Percentiles rank a stretch among this genome's conserved stretches.
Evolutionary conservation across 805 yeast genomes (phyloP).

Genomic region (Candida ascalaphidarum): DNA sequence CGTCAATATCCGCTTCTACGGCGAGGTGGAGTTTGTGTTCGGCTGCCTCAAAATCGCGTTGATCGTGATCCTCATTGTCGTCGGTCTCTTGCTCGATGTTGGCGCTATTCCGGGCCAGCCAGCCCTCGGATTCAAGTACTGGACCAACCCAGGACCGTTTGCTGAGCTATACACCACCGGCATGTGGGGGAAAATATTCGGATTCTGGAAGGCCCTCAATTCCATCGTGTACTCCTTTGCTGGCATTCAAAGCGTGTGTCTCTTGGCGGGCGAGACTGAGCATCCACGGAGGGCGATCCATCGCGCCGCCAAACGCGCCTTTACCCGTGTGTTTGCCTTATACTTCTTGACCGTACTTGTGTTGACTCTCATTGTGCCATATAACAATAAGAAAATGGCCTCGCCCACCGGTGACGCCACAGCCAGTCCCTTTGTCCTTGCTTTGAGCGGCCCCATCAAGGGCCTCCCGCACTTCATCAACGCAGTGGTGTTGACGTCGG

Average conservation of each 20-base stretch:
- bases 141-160: constrained; percentile 37
- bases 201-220: constrained; percentile 22
- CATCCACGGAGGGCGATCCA: constrained; percentile 23
- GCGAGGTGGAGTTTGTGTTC: constrained; percentile 18
- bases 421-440: constrained; percentile 34
- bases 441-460: constrained; percentile 23
- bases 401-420: constrained; percentile 18
- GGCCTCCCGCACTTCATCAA: constrained; percentile 29
- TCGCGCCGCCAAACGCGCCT: constrained; percentile 19
- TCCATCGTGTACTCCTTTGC: constrained; percentile 31
- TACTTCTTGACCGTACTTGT: constrained; percentile 22
- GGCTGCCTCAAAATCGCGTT: constrained; percentile 15
- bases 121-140: constrained; percentile 25
- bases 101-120: constrained; percentile 10
- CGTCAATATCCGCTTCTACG: constrained; percentile 10
- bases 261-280: constrained; percentile 23
- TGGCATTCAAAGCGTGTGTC: constrained; percentile 18
- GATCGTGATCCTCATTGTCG: constrained; percentile 7
- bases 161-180: constrained; percentile 11
- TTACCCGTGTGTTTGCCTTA: constrained; percentile 19
- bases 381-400: constrained; percentile 16
- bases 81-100: constrained; percentile 1
- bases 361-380: constrained; percentile 24
- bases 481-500: constrained; percentile 31
- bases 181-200: constrained; percentile 13